Evolutionary conservation across 164 flowering plant genomes (phyloP), one percentile per base, ranked within the genome.

Genomic region (Warburgia ugandensis): DNA sequence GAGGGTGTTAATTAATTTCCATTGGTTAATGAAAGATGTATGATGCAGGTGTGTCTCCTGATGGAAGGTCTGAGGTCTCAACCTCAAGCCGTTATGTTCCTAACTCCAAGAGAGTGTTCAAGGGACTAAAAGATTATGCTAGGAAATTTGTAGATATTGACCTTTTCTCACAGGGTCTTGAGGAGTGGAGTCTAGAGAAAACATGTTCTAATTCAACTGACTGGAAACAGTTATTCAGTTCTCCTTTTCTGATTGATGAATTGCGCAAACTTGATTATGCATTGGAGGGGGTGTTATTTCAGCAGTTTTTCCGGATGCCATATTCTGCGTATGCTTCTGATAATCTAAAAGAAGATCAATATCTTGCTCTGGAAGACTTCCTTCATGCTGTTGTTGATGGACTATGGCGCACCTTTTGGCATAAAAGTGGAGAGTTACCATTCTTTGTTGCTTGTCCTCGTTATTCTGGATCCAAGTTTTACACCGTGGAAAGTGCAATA

Each of bases 331-430:
- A 61, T 50, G 35, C 64, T 48, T 56, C 73, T 37, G 58, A 62
- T 59, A 70, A 70, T 54, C 54, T 52, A 28, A 63, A 64, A 55
- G 84, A 70, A 54, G 81, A 74, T 33, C 67, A 72, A 44, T 76
- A 48, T 65, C 68, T 73, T 51, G 79, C 87, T 16, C 23, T 78
- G 26, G 87, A 81, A 59, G 87, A 81, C 59, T 81, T 81, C 57
- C 74, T 81, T 52, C 74, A 74, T 58, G 70, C 78, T 10, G 43
- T 63, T 11, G 65, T 62, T 2, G 68, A 65, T 56, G 81, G 87
- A 29, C 52, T 81, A 17, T 81, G 87, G 87, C 75, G 75, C 16
- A 73, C 84, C 20, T 81, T 81, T 63, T 81, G 87, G 87, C 74
- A 63, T 49, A 70, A 63, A 56, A 66, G 53, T 55, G 73, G 77